Percentiles rank a stretch among this genome's conserved stretches.
Conservation (phyloP, 2,329 filamentous ascomycete species). For the Scedosporium apiospermum region DNA sequence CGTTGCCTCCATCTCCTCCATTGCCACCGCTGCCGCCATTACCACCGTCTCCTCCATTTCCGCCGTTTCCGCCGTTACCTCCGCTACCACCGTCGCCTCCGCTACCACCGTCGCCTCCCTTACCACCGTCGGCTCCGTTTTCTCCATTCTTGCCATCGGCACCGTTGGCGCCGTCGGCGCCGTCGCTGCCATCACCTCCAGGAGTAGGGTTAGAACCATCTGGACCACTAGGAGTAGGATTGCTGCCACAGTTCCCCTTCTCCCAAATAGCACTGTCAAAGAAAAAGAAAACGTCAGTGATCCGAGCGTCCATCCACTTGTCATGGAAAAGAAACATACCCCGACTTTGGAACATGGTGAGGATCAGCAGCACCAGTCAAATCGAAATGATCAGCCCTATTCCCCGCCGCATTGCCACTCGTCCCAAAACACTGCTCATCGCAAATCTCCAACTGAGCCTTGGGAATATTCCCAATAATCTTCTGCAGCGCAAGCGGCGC, state of each 20-base stretch:
- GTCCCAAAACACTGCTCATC: slow-evolving; percentile 27
- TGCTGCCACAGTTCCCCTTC: not conserved
- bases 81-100: not conserved
- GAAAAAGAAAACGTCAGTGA: not conserved
- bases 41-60: not conserved
- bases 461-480: slow-evolving; percentile 29
- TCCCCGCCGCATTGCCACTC: slow-evolving; percentile 50
- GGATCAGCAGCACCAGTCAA: slow-evolving; percentile 24
- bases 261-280: not conserved
- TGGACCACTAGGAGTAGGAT: too few species aligned
- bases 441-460: slow-evolving; percentile 31
- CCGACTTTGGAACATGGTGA: not conserved
- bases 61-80: not conserved
- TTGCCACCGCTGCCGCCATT: not conserved
- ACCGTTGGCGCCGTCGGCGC: not conserved
- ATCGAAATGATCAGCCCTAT: slow-evolving; percentile 41
- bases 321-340: not conserved
- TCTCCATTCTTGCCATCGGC: not conserved
- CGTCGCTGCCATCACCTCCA: too few species aligned
- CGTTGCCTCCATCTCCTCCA: not conserved
- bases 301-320: not conserved
- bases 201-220: not conserved
- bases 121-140: not conserved
- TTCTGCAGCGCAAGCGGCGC: slow-evolving; percentile 35
- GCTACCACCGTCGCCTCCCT: not conserved